Conservation (phyloP, 768 basidiomycete genomes). For the Tremella fuciformis region DNA sequence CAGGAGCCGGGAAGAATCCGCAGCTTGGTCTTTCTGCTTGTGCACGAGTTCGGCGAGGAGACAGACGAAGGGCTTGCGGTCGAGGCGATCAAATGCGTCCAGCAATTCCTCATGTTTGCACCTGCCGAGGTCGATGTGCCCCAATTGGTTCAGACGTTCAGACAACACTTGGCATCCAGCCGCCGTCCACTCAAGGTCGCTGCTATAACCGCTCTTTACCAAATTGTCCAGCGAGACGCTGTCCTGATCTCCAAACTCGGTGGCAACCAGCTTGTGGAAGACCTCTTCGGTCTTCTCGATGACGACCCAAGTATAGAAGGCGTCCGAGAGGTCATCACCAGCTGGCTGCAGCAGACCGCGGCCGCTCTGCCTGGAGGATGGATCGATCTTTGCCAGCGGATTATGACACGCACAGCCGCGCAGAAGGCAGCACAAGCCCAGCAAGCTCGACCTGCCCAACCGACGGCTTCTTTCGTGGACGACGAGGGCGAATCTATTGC, state of each 20-base stretch:
- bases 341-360: slow-evolving; percentile 94
- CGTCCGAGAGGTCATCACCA: slow-evolving; percentile 84
- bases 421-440: slow-evolving; percentile 13
- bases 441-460: slow-evolving; percentile 34
- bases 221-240: slow-evolving; percentile 93
- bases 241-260: slow-evolving; percentile 86
- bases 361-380: slow-evolving; percentile 90
- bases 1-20: slow-evolving; percentile 78
- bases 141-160: slow-evolving; percentile 72
- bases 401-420: slow-evolving; percentile 87
- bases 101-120: slow-evolving; percentile 95
- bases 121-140: slow-evolving; percentile 79
- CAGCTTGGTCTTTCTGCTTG: slow-evolving; percentile 76
- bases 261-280: slow-evolving; percentile 88
- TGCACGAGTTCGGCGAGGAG: slow-evolving; percentile 79
- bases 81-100: slow-evolving; percentile 91
- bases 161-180: slow-evolving; percentile 72
- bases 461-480: slow-evolving; percentile 57
- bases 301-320: slow-evolving; percentile 92
- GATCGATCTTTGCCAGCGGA: slow-evolving; percentile 95
- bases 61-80: slow-evolving; percentile 83
- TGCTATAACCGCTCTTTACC: slow-evolving; percentile 92
- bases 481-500: slow-evolving; percentile 88
- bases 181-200: slow-evolving; percentile 84
- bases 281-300: slow-evolving; percentile 90